Conservation (phyloP, 495 filamentous ascomycete species). For the Daldinia childiae region DNA sequence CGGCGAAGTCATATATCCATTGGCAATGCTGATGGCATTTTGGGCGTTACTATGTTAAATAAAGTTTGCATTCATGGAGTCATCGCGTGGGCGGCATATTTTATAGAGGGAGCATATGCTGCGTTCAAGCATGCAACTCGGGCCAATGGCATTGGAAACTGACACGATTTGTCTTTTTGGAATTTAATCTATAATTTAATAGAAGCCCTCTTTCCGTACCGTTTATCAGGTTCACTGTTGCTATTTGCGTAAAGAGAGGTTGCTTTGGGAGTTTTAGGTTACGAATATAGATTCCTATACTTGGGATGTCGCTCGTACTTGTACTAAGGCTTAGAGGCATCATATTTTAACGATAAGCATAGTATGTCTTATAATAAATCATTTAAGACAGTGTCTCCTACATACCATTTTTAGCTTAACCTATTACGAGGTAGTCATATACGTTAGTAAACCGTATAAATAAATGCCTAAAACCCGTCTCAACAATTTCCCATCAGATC, state of each 20-base stretch:
- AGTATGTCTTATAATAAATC: neutral
- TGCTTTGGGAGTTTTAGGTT: neutral
- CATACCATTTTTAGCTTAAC: neutral
- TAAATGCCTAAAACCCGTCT: neutral
- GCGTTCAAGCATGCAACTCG: neutral
- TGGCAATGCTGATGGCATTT: conserved; percentile 15
- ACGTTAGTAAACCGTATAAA: neutral
- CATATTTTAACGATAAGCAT: neutral
- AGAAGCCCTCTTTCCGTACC: neutral
- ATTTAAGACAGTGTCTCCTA: neutral
- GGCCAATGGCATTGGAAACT: conserved; percentile 22
- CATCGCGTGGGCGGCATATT: conserved; percentile 34
- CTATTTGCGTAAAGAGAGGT: neutral
- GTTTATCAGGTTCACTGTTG: neutral
- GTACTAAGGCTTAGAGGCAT: neutral
- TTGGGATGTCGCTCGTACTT: neutral
- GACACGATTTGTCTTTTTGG: conserved; percentile 3
- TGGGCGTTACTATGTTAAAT: conserved; percentile 31
- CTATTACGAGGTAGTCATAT: neutral
- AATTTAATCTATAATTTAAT: conserved; percentile 11
- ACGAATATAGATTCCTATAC: neutral
- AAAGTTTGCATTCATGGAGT: conserved; percentile 4
- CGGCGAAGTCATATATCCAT: conserved; percentile 16
- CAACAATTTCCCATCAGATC: conserved; percentile 6
- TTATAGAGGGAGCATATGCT: conserved; percentile 27